These are phyloP conservation scores for Penicillium pulvis DNA, from an alignment of 495 filamentous ascomycete genomes.

Conservation along the genomic window DNA sequence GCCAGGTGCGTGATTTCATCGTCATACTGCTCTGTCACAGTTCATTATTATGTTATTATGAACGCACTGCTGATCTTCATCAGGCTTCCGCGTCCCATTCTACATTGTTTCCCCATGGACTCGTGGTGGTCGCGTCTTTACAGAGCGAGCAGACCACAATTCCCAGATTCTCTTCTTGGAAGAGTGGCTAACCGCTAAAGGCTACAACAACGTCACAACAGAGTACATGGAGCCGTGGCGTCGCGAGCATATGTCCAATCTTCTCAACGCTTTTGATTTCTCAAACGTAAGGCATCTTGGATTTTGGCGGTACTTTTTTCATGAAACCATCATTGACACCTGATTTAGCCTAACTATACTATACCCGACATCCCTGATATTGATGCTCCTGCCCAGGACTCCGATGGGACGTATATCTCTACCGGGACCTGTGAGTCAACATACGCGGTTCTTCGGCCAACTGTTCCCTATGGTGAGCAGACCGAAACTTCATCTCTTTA, in stretches of 20 bases:
- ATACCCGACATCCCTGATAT: constrained; percentile 47
- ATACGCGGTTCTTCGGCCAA: constrained; percentile 39
- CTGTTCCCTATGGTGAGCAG: constrained; percentile 52
- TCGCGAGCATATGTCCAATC: constrained; percentile 55
- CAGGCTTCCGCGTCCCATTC: constrained; percentile 50
- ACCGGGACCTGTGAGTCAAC: constrained; percentile 8
- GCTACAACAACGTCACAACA: constrained; percentile 49
- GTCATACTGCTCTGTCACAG: no score
- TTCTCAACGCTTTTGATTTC: constrained; percentile 52
- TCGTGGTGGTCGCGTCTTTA: constrained; percentile 55
- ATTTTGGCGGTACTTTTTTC: constrained; percentile 3
- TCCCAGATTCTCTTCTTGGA: constrained; percentile 60
- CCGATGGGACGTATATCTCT: constrained; percentile 29
- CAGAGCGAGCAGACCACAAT: constrained; percentile 58
- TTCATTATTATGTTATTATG: no score
- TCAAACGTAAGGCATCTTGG: constrained; percentile 21
- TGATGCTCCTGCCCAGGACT: constrained; percentile 33
- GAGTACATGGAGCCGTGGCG: constrained; percentile 37
- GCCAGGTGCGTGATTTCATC: constrained; percentile 30
- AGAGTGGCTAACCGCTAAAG: constrained; percentile 48
- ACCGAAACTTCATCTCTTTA: constrained; percentile 30
- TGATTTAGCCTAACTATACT: no score
- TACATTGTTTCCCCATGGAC: constrained; percentile 61
- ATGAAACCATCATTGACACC: no score
- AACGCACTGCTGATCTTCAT: no score